These are phyloP conservation scores for Penicillium freii DNA, from an alignment of 2,329 filamentous ascomycete species.

Conservation along the genomic window DNA sequence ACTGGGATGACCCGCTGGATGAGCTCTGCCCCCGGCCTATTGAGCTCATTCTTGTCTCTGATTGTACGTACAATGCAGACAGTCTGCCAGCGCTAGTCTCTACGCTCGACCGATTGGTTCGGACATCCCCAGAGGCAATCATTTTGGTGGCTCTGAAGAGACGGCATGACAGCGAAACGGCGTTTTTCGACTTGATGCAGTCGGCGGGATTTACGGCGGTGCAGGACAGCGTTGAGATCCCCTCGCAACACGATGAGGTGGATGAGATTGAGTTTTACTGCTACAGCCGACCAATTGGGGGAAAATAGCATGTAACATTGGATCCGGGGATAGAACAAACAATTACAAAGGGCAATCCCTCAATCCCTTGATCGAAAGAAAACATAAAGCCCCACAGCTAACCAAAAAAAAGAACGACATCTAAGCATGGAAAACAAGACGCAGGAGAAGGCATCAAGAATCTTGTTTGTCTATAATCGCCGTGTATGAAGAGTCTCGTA, in stretches of 20 bases:
- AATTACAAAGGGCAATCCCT: neutral
- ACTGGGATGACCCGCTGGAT: constrained; percentile 61
- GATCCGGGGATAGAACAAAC: neutral
- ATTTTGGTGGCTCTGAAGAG: constrained; percentile 65
- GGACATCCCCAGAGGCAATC: constrained; percentile 49
- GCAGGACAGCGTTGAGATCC: constrained; percentile 37
- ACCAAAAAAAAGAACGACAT: neutral
- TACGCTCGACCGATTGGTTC: constrained; percentile 53
- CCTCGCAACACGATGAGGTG: constrained; percentile 35
- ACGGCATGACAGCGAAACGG: constrained; percentile 63
- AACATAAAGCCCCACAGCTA: neutral
- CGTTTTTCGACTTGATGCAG: constrained; percentile 64
- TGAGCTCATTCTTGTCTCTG: constrained; percentile 64
- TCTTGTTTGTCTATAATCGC: neutral
- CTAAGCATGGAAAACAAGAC: too few relatives aligned
- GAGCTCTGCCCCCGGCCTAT: constrained; percentile 41
- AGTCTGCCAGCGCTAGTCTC: constrained; percentile 62
- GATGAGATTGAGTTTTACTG: constrained; percentile 42
- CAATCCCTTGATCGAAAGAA: too few relatives aligned
- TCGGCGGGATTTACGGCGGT: constrained; percentile 35
- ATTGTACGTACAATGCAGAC: constrained; percentile 72
- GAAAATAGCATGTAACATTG: neutral
- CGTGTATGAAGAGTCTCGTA: neutral
- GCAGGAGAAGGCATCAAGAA: too few relatives aligned
- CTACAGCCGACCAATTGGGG: constrained; percentile 24